Percentiles rank a stretch among this genome's conserved stretches.
These are phyloP conservation scores for Metarhizium brunneum DNA, from an alignment of 2,329 filamentous ascomycete species.

Conservation along the genomic window DNA sequence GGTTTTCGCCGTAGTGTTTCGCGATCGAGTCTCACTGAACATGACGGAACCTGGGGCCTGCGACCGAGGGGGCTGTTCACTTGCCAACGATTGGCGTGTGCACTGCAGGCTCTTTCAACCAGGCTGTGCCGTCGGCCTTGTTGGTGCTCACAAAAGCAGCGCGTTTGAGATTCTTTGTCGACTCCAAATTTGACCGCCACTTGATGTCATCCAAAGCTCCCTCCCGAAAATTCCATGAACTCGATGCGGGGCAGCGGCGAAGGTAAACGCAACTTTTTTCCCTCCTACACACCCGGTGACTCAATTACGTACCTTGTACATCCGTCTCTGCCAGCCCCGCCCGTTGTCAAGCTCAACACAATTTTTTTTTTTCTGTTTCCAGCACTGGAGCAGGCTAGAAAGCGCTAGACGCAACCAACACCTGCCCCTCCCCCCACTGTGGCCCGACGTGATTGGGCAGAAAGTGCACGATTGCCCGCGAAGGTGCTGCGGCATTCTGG, in stretches of 20 bases:
- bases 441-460: not conserved
- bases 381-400: not conserved
- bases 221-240: not conserved
- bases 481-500: constrained; percentile 25
- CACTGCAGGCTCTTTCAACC: too few species aligned
- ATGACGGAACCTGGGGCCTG: too few species aligned
- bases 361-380: not conserved
- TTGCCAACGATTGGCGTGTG: too few species aligned
- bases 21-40: too few species aligned
- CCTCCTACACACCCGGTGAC: not conserved
- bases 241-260: not conserved
- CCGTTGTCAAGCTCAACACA: not conserved
- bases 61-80: too few species aligned
- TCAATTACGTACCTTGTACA: not conserved
- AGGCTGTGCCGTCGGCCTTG: too few species aligned
- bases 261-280: not conserved
- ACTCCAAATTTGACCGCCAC: not conserved
- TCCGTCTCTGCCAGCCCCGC: not conserved
- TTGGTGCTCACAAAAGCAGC: too few species aligned
- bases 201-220: constrained; percentile 1
- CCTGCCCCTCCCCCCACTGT: not conserved
- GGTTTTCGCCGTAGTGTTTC: too few species aligned
- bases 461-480: not conserved
- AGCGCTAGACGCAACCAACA: not conserved
- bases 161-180: too few species aligned